phyloP scores from a whole-genome alignment of 75 land plant species.

The Picea glauca region DNA sequence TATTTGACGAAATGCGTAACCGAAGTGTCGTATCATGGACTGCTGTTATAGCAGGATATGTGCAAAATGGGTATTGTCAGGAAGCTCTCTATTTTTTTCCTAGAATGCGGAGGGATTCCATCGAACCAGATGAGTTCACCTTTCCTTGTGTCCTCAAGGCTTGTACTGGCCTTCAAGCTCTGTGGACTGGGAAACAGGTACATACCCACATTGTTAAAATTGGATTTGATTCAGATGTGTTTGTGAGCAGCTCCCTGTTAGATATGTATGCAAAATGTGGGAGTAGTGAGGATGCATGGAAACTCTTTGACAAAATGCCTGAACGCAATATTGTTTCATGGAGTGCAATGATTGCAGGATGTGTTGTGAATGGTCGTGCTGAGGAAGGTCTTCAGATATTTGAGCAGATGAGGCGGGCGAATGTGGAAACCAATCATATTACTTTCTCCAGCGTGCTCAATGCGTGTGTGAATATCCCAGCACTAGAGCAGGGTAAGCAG shows the following conservation, averaged over 20 bases:
- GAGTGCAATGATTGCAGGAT: conserved; percentile 73
- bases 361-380: conserved; percentile 57
- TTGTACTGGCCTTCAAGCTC: conserved; percentile 1
- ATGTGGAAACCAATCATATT: conserved; percentile 5
- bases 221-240: conserved; percentile 29
- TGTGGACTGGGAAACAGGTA: conserved; percentile 42
- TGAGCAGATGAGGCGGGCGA: conserved; percentile 8
- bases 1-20: conserved; percentile 28
- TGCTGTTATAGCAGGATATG: conserved; percentile 27
- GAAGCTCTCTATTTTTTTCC: conserved; percentile 20
- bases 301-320: conserved; percentile 56
- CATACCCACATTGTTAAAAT: conserved; percentile 39
- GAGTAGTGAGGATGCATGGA: conserved; percentile 36
- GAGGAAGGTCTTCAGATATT: conserved; percentile 23
- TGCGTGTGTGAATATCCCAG: conserved; percentile 5
- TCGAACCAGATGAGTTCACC: conserved; percentile 3
- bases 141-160: conserved; percentile 10
- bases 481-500: conserved; percentile 16
- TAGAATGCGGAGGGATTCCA: conserved; percentile 7
- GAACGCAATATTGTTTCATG: conserved; percentile 62
- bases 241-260: conserved; percentile 49
- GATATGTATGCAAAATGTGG: conserved; percentile 77
- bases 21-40: conserved; percentile 22
- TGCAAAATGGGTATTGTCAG: conserved; percentile 15
- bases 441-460: conserved; percentile 15